Conservation (phyloP, 108 stramenopile species). For the Nitzschia sp. region DNA sequence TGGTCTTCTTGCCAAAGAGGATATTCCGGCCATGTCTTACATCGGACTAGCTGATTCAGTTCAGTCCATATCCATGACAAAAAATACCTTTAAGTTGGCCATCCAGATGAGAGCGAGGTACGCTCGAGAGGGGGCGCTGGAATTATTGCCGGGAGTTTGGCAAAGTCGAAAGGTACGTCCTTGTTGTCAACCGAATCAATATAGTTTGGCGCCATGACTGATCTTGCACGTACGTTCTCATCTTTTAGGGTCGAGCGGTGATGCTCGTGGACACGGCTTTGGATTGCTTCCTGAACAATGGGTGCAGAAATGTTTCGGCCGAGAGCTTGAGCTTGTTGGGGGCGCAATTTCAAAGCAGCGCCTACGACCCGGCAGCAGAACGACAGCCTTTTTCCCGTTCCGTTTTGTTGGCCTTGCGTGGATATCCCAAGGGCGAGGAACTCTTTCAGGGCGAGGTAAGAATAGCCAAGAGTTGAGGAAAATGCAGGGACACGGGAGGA, state of each 20-base stretch:
- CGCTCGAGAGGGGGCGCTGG: neutral
- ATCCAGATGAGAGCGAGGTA: neutral
- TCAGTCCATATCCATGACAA: neutral
- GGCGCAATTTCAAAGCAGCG: neutral
- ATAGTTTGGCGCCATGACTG: too few species aligned
- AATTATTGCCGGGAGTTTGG: neutral
- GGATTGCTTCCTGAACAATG: slow-evolving; percentile 3
- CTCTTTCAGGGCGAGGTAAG: too few species aligned
- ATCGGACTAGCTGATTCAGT: slow-evolving; percentile 39
- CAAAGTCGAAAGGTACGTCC: too few species aligned
- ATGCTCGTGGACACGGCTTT: neutral
- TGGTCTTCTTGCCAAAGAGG: slow-evolving; percentile 4
- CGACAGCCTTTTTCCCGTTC: slow-evolving; percentile 21
- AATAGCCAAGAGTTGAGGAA: too few species aligned
- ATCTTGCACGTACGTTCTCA: too few species aligned
- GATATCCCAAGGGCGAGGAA: slow-evolving; percentile 33
- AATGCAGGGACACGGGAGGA: too few species aligned
- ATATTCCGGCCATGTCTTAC: slow-evolving; percentile 36
- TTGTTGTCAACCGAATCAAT: too few species aligned
- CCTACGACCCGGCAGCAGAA: slow-evolving; percentile 34
- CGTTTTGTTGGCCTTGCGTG: slow-evolving; percentile 13
- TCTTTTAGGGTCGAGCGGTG: neutral
- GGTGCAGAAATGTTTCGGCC: slow-evolving; percentile 15
- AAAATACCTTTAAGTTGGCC: neutral
- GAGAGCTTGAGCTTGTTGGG: too few species aligned